phyloP scores from a whole-genome alignment of 2,329 filamentous ascomycete species.

The Epichloe scottii region DNA sequence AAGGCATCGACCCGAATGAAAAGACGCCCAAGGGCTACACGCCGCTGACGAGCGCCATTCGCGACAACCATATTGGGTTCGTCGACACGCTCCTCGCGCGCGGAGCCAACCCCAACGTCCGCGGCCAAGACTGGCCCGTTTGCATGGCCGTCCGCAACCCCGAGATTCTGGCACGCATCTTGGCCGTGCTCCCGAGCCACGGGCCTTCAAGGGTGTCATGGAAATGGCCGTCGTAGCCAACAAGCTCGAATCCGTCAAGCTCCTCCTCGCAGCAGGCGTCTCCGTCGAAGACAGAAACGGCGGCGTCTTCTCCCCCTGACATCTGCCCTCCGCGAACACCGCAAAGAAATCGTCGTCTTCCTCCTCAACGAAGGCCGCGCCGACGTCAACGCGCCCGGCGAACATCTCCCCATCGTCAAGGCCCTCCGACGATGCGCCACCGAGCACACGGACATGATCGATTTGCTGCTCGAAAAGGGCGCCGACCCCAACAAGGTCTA shows the following conservation, averaged over 20 bases:
- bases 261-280: conserved; percentile 51
- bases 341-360: conserved; percentile 46
- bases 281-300: conserved; percentile 61
- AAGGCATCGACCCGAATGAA: conserved; percentile 48
- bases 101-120: conserved; percentile 48
- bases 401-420: conserved; percentile 61
- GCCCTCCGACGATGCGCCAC: conserved; percentile 46
- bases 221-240: conserved; percentile 56
- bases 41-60: conserved; percentile 53
- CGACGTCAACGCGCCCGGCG: conserved; percentile 54
- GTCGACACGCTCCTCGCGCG: conserved; percentile 44
- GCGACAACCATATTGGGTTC: conserved; percentile 44
- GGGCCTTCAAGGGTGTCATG: conserved; percentile 52
- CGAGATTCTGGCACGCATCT: conserved; percentile 43
- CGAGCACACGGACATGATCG: conserved; percentile 46
- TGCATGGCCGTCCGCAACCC: conserved; percentile 56
- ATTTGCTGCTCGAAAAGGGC: conserved; percentile 49
- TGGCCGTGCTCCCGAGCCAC: conserved; percentile 44
- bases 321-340: conserved; percentile 51
- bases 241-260: conserved; percentile 53
- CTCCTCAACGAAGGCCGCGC: conserved; percentile 49
- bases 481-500: conserved; percentile 58
- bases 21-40: conserved; percentile 45
- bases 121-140: conserved; percentile 58
- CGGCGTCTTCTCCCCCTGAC: conserved; percentile 61